Base-by-base conservation (phyloP, 2,329 filamentous ascomycete species). In the Ophiocordyceps camponoti-leonardi region DNA sequence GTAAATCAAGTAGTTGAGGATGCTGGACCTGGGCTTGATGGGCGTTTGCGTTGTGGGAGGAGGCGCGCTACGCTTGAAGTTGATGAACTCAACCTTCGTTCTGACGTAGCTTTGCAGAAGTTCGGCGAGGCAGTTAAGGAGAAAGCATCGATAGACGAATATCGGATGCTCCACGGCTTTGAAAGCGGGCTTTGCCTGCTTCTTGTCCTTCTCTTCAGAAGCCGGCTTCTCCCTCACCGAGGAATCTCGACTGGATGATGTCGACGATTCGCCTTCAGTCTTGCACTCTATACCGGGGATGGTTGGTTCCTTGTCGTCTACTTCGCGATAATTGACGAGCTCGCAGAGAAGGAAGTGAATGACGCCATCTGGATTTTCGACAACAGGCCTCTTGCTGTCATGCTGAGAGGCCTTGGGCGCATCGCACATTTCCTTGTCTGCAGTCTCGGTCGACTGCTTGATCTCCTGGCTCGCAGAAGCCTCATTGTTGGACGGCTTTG, bases 51-150 rank as follows among this genome's bases (percentile, higher is more conserved):
- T 81, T 53, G 86, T 81, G 41, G 86, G 74, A 42, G 90, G 86
- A 45, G 87, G 84, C 7, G 86, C 82, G 57, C 88, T 94, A 49
- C 90, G 81, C 52, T 93, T 96, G 67, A 95, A 98, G 61, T 95
- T 96, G 68, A 99, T 95, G 59, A 99, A 96, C 59, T 98, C 93
- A 41, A 98, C 78, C 70, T 99, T 99, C 10, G 87, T 86, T 45
- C 87, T 80, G 53, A 87, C 94, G 66, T 96, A 98, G 56, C 83
- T 93, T 47, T 84, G 80, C 14, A 98, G 70, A 14, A 98, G 75
- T 62, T 99, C 92, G 0, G 86, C 81, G 37, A 99, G 68, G 56
- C 88, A 94, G 58, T 92, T 87, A 30, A 99, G 73, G 44, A 99
- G 68, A 67, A 96, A 95, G 66, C 90, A 95, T 43, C 92, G 79